Evolutionary conservation across 1,139 yeast genomes (phyloP), one percentile per base, ranked within the genome.

Genomic region (Lodderomyces metapsilosis): DNA sequence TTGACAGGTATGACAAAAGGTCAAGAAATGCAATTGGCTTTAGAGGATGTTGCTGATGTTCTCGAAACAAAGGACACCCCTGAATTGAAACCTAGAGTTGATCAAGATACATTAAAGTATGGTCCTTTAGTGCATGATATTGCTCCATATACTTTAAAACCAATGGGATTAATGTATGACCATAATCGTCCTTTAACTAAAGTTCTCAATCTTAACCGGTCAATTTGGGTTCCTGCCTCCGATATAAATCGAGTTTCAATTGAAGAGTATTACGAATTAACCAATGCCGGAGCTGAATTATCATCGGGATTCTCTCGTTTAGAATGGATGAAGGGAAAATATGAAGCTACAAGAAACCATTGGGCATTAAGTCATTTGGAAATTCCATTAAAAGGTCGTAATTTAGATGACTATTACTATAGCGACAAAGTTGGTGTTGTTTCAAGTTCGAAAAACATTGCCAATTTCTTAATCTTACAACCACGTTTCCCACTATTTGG

Each of bases 401-500:
- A 78, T 6, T 72, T 74, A 37, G 81, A 83, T 39, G 80, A 82
- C 39, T 68, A 74, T 51, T 92, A 87, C 67, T 88, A 71, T 58
- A 83, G 88, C 17, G 98, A 92, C 62, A 77, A 85, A 52, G 96
- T 92, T 22, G 98, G 98, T 20, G 87, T 88, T 65, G 96, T 92
- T n/a, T 83, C 96, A 7, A 87, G 97, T 5, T 85, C 87, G 44
- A 71, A 73, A 47, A 66, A 76, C 33, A 55, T 74, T 12, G 65
- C 74, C 43, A 56, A 62, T 39, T 77, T 72, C 47, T 66, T 88
- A 43, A 70, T 82, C 34, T 62, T 92, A 50, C 80, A 77, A 56
- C 98, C 98, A 43, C 77, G 99, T 59, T 92, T 74, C 69, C 99
- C 99, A 10, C 57, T 92, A 7, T 87, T 88, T 65, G 99, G 98